Percentiles rank a stretch among this genome's conserved stretches.
Conservation (phyloP, 345 rosid genomes). For the Murraya paniculata region DNA sequence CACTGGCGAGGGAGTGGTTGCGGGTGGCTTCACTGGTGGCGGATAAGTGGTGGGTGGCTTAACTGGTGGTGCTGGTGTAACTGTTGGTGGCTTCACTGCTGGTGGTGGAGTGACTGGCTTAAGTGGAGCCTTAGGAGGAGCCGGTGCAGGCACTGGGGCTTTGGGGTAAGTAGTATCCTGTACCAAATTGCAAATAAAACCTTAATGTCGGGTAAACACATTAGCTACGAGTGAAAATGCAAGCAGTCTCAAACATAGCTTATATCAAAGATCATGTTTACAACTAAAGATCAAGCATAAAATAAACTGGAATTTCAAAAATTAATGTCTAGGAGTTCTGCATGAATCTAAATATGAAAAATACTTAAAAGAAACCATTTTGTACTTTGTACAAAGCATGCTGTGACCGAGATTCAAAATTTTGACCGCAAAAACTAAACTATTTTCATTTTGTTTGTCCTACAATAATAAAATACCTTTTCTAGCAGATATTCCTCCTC, state of each 20-base stretch:
- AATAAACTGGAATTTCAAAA: too few species aligned
- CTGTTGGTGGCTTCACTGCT: conserved; percentile 11
- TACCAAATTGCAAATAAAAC: neutral
- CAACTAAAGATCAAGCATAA: neutral
- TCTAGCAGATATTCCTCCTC: conserved; percentile 19
- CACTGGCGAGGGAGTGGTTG: neutral
- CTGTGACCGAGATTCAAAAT: neutral
- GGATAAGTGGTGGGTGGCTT: conserved; percentile 7
- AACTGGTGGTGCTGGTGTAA: conserved; percentile 9
- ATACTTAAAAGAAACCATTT: neutral
- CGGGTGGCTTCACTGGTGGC: conserved; percentile 1
- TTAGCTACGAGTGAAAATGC: too few species aligned
- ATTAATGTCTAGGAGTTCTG: too few species aligned
- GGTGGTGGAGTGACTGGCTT: conserved; percentile 2
- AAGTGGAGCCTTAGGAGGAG: conserved; percentile 8
- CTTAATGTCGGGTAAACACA: neutral
- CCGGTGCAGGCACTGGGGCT: conserved; percentile 8
- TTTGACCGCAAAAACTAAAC: neutral
- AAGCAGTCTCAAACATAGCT: neutral
- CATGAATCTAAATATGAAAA: neutral
- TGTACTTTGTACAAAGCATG: neutral
- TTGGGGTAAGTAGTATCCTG: conserved; percentile 13
- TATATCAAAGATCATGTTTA: neutral
- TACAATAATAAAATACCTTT: conserved; percentile 16
- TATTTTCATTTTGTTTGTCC: too few species aligned